These are phyloP conservation scores for Pyrrhoderma noxium DNA, from an alignment of 1,284 basidiomycete species.

Conservation along the genomic window DNA sequence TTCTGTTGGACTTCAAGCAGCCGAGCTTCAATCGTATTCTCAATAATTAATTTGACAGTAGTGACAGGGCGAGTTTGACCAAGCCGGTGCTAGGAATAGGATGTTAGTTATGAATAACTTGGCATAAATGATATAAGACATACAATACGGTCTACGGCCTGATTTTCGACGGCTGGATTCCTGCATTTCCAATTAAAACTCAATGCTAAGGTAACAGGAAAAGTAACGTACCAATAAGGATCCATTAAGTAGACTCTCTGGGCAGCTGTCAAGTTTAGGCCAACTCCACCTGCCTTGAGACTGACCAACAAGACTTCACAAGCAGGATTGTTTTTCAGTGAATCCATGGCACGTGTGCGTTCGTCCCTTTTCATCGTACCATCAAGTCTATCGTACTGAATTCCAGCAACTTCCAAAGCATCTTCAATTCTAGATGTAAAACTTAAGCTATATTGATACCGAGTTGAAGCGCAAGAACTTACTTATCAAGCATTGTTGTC, in stretches of 20 bases:
- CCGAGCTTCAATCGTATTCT: constrained; percentile 87
- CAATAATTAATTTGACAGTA: constrained; percentile 88
- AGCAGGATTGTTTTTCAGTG: constrained; percentile 74
- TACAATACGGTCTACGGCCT: constrained; percentile 89
- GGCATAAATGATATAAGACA: constrained; percentile 25
- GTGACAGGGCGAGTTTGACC: constrained; percentile 89
- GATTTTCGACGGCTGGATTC: constrained; percentile 96
- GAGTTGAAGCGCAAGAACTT: constrained; percentile 24
- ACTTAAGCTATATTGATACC: constrained; percentile 17
- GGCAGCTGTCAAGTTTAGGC: constrained; percentile 88
- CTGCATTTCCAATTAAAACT: constrained; percentile 33
- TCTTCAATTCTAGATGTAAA: constrained; percentile 64
- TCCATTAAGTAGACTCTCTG: constrained; percentile 92
- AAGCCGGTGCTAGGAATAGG: constrained; percentile 65
- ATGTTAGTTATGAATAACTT: constrained; percentile 19
- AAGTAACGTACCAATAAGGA: constrained; percentile 73
- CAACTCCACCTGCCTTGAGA: constrained; percentile 94
- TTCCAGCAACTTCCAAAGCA: constrained; percentile 73
- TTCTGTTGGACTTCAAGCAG: constrained; percentile 88
- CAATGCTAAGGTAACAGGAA: constrained; percentile 2
- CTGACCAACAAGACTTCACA: constrained; percentile 94
- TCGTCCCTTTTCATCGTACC: constrained; percentile 97
- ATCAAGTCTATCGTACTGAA: constrained; percentile 86
- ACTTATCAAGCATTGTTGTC: constrained; percentile 95
- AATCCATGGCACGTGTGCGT: constrained; percentile 83